Evolutionary conservation across 441 rosid genomes (phyloP).

Genomic region (Aleurites moluccanus): DNA sequence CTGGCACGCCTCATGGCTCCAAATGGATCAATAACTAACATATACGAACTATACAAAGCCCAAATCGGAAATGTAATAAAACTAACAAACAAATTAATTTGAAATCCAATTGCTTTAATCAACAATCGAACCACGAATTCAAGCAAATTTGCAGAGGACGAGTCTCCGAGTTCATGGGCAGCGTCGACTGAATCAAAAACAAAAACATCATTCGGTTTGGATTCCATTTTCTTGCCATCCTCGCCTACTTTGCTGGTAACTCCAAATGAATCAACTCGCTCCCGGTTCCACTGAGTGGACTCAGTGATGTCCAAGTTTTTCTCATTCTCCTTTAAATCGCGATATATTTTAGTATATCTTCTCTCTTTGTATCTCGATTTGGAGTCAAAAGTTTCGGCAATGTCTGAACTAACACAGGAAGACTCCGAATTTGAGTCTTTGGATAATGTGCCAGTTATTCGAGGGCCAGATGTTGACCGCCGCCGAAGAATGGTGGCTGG

Average conservation of each 20-base stretch:
- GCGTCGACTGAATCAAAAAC: slow-evolving; percentile 22
- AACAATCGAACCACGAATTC: slow-evolving; percentile 46
- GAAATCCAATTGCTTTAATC: slow-evolving; percentile 64
- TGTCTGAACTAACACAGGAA: slow-evolving; percentile 5
- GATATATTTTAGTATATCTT: slow-evolving; percentile 16
- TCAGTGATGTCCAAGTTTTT: slow-evolving; percentile 27
- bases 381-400: slow-evolving; percentile 8
- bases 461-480: slow-evolving; percentile 24
- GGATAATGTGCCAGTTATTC: slow-evolving; percentile 13
- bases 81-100: slow-evolving; percentile 50
- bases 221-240: slow-evolving; percentile 25
- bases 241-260: slow-evolving; percentile 6
- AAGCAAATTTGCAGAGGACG: slow-evolving; percentile 38
- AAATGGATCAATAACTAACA: slow-evolving; percentile 61
- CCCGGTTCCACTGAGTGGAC: slow-evolving; percentile 18
- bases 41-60: slow-evolving; percentile 35
- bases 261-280: slow-evolving; percentile 21
- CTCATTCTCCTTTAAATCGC: slow-evolving; percentile 35
- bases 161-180: slow-evolving; percentile 30
- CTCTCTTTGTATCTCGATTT: slow-evolving; percentile 23
- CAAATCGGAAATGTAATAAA: slow-evolving; percentile 51
- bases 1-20: slow-evolving; percentile 38
- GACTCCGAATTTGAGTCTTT: slow-evolving; percentile 23
- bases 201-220: slow-evolving; percentile 21
- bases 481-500: slow-evolving; percentile 40